Base-by-base conservation (phyloP, 75 land plant species). In the Cupressus sempervirens region DNA sequence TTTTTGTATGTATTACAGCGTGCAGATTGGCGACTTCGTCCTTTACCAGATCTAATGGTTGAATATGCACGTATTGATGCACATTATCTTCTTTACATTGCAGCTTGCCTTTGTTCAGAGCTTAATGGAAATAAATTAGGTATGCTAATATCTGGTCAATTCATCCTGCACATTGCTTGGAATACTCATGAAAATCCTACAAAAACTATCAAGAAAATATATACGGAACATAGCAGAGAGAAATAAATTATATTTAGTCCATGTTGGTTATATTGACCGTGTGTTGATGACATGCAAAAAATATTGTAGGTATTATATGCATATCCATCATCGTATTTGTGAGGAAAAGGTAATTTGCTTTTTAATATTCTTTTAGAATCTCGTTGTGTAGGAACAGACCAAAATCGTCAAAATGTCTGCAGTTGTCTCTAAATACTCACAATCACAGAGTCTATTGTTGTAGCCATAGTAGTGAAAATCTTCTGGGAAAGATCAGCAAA, bases 21-120 rank as follows among this genome's bases (percentile, higher is more conserved):
- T 65, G 97, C 94, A 89, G 99, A 98, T 82, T 98, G 99, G 99
- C 94, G 99, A 77, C 88, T 89, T 45, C 96, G 99, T 16, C 99
- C 99, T 45, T 86, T 98, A 43, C 88, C 98, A 1, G 86, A 80
- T 34, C 97, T 90, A 65, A 98, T 96, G 98, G 80, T 93, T 54
- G 85, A 91, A 40, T 98, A 96, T 93, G 98, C 98, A 79, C 90
- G 91, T 77, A 85, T 86, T 45, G 99, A 98, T 95, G 99, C 97
- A 83, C 99, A 98, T 84, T 98, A 92, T 88, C 86, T 98, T 26
- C 85, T 98, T 30, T 94, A 93, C 86, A 95, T 98, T 89, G 94
- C 98, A 16, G 87, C 91, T 81, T 90, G 95, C 84, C 90, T 98
- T 65, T 85, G 85, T 68, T 30, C 54, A 54, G 98, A 98, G 86